Percentiles rank a stretch among this genome's conserved stretches.
These are phyloP conservation scores for Daedaleopsis sinensis DNA, from an alignment of 768 basidiomycete genomes.

Conservation along the genomic window DNA sequence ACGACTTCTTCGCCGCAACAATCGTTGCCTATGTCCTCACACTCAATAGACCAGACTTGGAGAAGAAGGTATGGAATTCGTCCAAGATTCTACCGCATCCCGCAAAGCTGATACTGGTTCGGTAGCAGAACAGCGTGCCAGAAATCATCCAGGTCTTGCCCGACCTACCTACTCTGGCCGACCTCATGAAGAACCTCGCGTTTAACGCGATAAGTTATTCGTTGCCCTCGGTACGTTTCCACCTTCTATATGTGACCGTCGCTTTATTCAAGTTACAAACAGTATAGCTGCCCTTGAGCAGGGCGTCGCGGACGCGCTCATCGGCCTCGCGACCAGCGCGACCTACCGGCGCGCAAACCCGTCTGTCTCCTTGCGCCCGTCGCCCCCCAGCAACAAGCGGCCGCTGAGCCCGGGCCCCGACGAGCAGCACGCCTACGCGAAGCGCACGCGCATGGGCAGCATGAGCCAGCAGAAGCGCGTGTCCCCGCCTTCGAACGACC, in stretches of 20 bases:
- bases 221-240: conserved; percentile 69
- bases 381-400: too few relatives aligned
- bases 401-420: too few relatives aligned
- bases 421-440: conserved; percentile 85
- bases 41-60: conserved; percentile 81
- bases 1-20: conserved; percentile 86
- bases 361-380: too few relatives aligned
- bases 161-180: too few relatives aligned
- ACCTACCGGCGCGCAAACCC: too few relatives aligned
- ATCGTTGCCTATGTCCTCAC: conserved; percentile 80
- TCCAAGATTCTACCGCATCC: too few relatives aligned
- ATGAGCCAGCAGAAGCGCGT: conserved; percentile 95
- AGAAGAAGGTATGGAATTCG: conserved; percentile 71
- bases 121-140: conserved; percentile 78
- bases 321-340: too few relatives aligned
- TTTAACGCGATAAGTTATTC: conserved; percentile 95
- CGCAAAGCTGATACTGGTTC: too few relatives aligned
- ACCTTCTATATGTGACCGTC: neutral
- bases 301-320: too few relatives aligned
- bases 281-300: conserved; percentile 83
- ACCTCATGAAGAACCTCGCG: conserved; percentile 84
- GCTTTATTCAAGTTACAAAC: conserved; percentile 5
- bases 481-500: conserved; percentile 91
- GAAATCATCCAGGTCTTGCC: conserved; percentile 88
- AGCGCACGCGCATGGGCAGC: conserved; percentile 87